These are phyloP conservation scores for Taphrina wiesneri DNA, from an alignment of 1,139 yeast genomes.

Conservation along the genomic window DNA sequence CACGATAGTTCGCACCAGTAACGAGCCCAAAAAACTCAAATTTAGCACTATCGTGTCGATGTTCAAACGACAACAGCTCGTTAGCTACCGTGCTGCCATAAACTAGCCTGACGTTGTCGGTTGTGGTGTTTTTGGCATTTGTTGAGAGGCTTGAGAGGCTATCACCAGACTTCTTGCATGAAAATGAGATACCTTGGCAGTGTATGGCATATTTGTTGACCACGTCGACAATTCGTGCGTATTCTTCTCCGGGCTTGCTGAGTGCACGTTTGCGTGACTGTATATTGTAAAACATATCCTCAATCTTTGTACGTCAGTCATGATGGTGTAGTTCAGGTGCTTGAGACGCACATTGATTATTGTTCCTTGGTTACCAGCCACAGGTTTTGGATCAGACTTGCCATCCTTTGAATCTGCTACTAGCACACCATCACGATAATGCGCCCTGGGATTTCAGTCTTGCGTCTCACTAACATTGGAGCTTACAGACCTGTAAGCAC, in stretches of 20 bases:
- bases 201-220: slow-evolving; percentile 83
- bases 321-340: slow-evolving; percentile 2
- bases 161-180: slow-evolving; percentile 61
- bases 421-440: slow-evolving; percentile 40
- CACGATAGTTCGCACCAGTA: slow-evolving; percentile 69
- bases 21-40: slow-evolving; percentile 58
- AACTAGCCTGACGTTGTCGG: slow-evolving; percentile 70
- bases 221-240: slow-evolving; percentile 73
- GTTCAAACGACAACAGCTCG: slow-evolving; percentile 57
- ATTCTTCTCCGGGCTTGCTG: slow-evolving; percentile 71
- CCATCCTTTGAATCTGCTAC: slow-evolving; percentile 44
- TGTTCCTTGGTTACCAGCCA: slow-evolving; percentile 88
- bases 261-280: slow-evolving; percentile 75
- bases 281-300: slow-evolving; percentile 84
- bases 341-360: slow-evolving; percentile 55
- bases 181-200: slow-evolving; percentile 65
- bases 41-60: slow-evolving; percentile 42
- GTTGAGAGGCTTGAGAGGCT: slow-evolving; percentile 56
- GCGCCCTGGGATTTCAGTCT: slow-evolving; percentile 44
- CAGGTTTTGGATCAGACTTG: slow-evolving; percentile 61
- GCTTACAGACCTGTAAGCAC: slow-evolving; percentile 58
- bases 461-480: background rate
- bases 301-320: slow-evolving; percentile 48
- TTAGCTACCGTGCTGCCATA: slow-evolving; percentile 72
- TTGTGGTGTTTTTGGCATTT: slow-evolving; percentile 44